phyloP scores from a whole-genome alignment of 306 rosid species.

The Dalbergia cochinchinensis region DNA sequence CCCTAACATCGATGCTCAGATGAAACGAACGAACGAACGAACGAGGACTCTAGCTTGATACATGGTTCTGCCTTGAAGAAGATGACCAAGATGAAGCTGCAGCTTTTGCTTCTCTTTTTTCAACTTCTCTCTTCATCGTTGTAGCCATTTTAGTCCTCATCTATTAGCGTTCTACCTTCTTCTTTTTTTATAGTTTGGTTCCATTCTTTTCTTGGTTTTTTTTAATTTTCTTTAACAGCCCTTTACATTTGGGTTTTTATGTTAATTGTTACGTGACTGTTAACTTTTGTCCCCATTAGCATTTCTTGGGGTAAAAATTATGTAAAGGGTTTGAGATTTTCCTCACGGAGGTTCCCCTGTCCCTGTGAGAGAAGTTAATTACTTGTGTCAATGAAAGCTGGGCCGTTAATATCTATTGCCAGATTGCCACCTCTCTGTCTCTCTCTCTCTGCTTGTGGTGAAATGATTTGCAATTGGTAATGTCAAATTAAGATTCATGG shows the following conservation, averaged over 20 bases:
- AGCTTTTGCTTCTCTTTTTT: slow-evolving; percentile 68
- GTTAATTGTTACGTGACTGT: slow-evolving; percentile 43
- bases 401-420: too few species aligned
- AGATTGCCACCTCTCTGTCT: neutral
- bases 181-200: neutral
- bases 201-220: neutral
- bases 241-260: slow-evolving; percentile 44
- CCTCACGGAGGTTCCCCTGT: slow-evolving; percentile 53
- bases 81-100: slow-evolving; percentile 67
- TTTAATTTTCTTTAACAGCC: slow-evolving; percentile 21
- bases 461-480: neutral
- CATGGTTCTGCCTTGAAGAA: slow-evolving; percentile 18
- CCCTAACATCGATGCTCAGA: slow-evolving; percentile 74
- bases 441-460: neutral
- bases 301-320: slow-evolving; percentile 51
- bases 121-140: slow-evolving; percentile 52
- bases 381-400: slow-evolving; percentile 40
- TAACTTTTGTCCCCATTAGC: slow-evolving; percentile 55
- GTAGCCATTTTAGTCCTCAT: too few species aligned
- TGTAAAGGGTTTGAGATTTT: slow-evolving; percentile 60
- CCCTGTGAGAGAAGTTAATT: slow-evolving; percentile 56
- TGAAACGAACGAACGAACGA: too few species aligned
- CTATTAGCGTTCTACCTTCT: too few species aligned
- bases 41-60: too few species aligned
- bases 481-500: slow-evolving; percentile 39